Conservation (phyloP, 192 early-diverging fungal species). For the Umbelopsis sp. region DNA sequence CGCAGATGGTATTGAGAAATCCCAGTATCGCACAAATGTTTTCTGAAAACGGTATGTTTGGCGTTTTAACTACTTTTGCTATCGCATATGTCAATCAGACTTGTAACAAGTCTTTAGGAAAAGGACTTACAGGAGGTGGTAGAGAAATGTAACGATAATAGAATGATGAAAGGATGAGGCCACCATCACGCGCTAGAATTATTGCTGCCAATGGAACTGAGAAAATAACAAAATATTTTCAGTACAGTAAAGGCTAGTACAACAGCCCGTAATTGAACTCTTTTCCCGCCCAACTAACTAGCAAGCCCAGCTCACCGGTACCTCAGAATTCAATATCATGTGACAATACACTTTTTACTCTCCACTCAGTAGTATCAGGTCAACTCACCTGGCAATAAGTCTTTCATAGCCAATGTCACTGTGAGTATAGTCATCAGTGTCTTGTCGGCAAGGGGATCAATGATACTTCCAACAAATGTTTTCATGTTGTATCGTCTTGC, state of each 20-base stretch:
- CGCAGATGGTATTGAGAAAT: conserved; percentile 86
- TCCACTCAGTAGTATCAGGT: not conserved
- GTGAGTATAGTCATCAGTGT: conserved; percentile 89
- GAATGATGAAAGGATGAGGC: conserved; percentile 75
- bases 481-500: conserved; percentile 85
- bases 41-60: conserved; percentile 52
- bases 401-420: conserved; percentile 69
- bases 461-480: conserved; percentile 83
- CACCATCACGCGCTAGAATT: conserved; percentile 87
- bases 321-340: not conserved
- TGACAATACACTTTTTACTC: not conserved
- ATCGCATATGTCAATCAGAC: not conserved
- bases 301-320: too few relatives aligned
- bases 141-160: conserved; percentile 87
- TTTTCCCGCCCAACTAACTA: too few relatives aligned
- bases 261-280: not conserved
- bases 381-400: conserved; percentile 69
- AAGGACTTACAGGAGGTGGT: conserved; percentile 69
- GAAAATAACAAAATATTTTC: not conserved
- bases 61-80: conserved; percentile 3
- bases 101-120: not conserved
- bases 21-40: conserved; percentile 83
- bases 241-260: conserved; percentile 20
- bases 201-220: conserved; percentile 70
- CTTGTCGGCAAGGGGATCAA: conserved; percentile 96